Evolutionary conservation across 176 grass and related monocot genomes (phyloP), one percentile per base, ranked within the genome.

Genomic region (Saccharum officinarum): DNA sequence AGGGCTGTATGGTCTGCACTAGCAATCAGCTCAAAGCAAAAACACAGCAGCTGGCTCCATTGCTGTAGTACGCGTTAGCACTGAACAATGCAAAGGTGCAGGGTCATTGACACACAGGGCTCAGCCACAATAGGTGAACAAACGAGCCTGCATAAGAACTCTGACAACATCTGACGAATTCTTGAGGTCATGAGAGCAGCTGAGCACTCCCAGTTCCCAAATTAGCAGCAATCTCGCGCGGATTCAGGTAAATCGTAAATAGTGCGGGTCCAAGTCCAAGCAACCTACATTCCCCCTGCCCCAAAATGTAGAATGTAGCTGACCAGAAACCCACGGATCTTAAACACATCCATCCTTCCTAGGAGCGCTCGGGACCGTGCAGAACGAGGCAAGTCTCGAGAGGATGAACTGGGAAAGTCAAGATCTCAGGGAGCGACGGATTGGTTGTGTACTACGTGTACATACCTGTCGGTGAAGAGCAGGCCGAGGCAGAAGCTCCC

Each of bases 401-500:
- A 30, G 25, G 61, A 64, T 28, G 61, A 64, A 30, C 25, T 64
- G 4, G 10, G 1, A 0, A 63, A 28, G 60, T 28, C 23, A 63
- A 63, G 25, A 63, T 28, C 25, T 63, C 23, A 28, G 23, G n/a
- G 11, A 30, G 55, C 62, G 26, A 16, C 14, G 46, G 46, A 49
- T 47, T 46, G 44, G 12, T 1, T 14, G 44, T 47, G 45, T 47
- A 36, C 34, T 36, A 36, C 34, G 34, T 36, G 34, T 4, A 45
- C 26, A 42, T 50, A 98, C 95, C 91, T 93, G 80, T 88, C 84
- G 66, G 95, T 95, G 89, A 98, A 98, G 91, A 98, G 84, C 20
- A 98, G 85, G 46, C 92, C 95, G 74, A 94, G 80, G 90, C 46
- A 90, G 87, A 98, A 98, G 91, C 95, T 90, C 42, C 95, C 91